Base-by-base conservation (phyloP, 2,329 filamentous ascomycete species). In the Monosporascus ibericus region DNA sequence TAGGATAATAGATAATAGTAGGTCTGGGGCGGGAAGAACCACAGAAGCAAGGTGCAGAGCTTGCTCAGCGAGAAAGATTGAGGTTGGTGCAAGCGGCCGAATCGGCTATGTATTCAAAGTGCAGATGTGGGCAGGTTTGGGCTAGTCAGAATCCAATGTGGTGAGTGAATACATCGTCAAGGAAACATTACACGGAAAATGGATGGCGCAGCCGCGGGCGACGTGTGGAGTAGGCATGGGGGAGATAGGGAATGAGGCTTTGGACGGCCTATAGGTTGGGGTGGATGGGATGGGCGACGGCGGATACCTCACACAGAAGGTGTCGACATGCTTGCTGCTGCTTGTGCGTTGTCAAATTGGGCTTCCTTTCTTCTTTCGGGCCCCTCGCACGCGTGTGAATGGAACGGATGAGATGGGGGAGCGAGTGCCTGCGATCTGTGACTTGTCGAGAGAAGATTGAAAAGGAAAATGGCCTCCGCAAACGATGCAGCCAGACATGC, bases 221-320 rank as follows among this genome's bases (percentile, higher is more conserved):
- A 2, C 30, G 11, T 34, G 30, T 34, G 30, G 44, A 40, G 48
- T 40, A 39, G 25, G 52, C 44, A 47, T 40, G 48, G 40, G 34
- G 6, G 34, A 49, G 48, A 17, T 11, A 48, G 48, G 44, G 44
- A 50, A 58, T 63, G 63, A 63, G 63, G 56, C 52, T 58, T 57
- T 57, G 50, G 36, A 40, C 49, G 25, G 52, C 50, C 54, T 52
- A 58, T 57, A 48, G 52, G 44, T 49, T 57, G 48, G 48, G 52
- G 44, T 49, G 50, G 50, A 40, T 49, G 51, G 51, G 27, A 46
- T 30, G 15, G 42, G 15, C 11, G 42, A 27, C 27, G 42, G 30
- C 38, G 30, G 47, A 39, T 38, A 51, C 44, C 17, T 48, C 36
- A 25, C 22, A 46, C n/a, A 46, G 42, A 46, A 46, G 24, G 24